A percentile compares a stretch with the other conserved stretches of the same genome.
These are phyloP conservation scores for Mycena chlorophos DNA, from an alignment of 768 basidiomycete species.

Conservation along the genomic window DNA sequence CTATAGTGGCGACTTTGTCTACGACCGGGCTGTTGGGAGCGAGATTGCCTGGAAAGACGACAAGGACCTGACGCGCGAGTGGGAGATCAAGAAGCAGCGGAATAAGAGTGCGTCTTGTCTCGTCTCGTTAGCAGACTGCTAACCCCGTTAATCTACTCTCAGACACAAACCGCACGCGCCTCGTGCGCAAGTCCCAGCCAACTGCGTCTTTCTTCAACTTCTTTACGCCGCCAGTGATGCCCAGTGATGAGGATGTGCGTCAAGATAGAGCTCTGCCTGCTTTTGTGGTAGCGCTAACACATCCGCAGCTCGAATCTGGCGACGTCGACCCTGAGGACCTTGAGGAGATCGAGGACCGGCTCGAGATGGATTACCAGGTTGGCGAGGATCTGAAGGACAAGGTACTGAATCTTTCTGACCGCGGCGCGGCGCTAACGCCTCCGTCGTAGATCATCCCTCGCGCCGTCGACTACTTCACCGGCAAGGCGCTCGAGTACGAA, in stretches of 20 bases:
- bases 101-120: slow-evolving; percentile 80
- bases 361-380: slow-evolving; percentile 97
- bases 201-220: slow-evolving; percentile 99
- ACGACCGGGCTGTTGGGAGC: slow-evolving; percentile 92
- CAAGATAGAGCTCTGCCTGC: neutral
- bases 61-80: slow-evolving; percentile 95
- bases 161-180: slow-evolving; percentile 84
- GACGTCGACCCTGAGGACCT: slow-evolving; percentile 84
- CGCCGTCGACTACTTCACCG: slow-evolving; percentile 96
- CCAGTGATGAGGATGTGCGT: slow-evolving; percentile 19
- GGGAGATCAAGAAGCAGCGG: slow-evolving; percentile 98
- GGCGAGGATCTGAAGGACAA: slow-evolving; percentile 98
- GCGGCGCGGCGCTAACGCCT: neutral
- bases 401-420: slow-evolving; percentile 44
- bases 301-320: slow-evolving; percentile 60
- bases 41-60: slow-evolving; percentile 98
- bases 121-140: neutral
- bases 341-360: slow-evolving; percentile 87
- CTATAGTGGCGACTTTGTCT: slow-evolving; percentile 96
- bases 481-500: slow-evolving; percentile 89
- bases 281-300: no score
- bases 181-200: slow-evolving; percentile 83
- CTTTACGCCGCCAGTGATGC: slow-evolving; percentile 45
- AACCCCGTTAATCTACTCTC: slow-evolving; percentile 4
- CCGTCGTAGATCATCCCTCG: slow-evolving; percentile 80